phyloP scores from a whole-genome alignment of 1,284 basidiomycete genomes.

The Xerocomus nothofagi region DNA sequence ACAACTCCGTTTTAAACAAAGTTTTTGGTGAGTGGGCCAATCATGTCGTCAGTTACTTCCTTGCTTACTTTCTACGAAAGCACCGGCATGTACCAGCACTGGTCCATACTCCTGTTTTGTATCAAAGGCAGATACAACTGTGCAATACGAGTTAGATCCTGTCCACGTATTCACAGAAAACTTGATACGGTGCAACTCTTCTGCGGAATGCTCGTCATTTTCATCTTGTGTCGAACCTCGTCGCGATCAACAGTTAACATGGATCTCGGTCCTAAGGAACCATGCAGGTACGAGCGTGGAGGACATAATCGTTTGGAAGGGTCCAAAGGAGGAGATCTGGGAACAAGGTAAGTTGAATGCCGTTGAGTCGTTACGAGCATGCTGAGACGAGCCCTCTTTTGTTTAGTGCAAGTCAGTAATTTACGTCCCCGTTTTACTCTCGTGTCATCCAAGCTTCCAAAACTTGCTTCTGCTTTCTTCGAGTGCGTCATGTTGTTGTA shows the following conservation, averaged over 20 bases:
- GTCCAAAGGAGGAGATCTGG: slow-evolving; percentile 62
- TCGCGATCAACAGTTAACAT: slow-evolving; percentile 46
- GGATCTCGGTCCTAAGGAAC: slow-evolving; percentile 41
- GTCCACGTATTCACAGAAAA: slow-evolving; percentile 45
- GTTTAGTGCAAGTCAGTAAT: slow-evolving; percentile 55
- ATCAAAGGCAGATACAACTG: slow-evolving; percentile 23
- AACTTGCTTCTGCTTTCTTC: slow-evolving; percentile 40
- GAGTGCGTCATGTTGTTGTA: slow-evolving; percentile 41
- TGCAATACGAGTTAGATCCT: slow-evolving; percentile 54
- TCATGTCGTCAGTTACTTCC: slow-evolving; percentile 19
- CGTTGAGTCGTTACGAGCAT: not conserved
- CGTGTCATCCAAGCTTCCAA: slow-evolving; percentile 48
- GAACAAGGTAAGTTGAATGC: slow-evolving; percentile 58
- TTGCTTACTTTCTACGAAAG: slow-evolving; percentile 26
- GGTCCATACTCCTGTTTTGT: slow-evolving; percentile 46
- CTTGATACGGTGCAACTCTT: slow-evolving; percentile 37
- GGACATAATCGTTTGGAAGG: slow-evolving; percentile 62
- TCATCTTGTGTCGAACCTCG: slow-evolving; percentile 50
- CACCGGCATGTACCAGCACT: slow-evolving; percentile 7
- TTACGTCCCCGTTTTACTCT: slow-evolving; percentile 46
- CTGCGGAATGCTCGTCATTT: slow-evolving; percentile 38
- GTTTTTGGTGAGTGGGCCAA: slow-evolving; percentile 13
- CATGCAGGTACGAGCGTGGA: slow-evolving; percentile 5
- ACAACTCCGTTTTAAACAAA: slow-evolving; percentile 17
- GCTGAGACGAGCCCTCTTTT: not conserved